Evolutionary conservation across 1,139 yeast species (phyloP), one percentile per base, ranked within the genome.

Genomic region (Taphrina communis): DNA sequence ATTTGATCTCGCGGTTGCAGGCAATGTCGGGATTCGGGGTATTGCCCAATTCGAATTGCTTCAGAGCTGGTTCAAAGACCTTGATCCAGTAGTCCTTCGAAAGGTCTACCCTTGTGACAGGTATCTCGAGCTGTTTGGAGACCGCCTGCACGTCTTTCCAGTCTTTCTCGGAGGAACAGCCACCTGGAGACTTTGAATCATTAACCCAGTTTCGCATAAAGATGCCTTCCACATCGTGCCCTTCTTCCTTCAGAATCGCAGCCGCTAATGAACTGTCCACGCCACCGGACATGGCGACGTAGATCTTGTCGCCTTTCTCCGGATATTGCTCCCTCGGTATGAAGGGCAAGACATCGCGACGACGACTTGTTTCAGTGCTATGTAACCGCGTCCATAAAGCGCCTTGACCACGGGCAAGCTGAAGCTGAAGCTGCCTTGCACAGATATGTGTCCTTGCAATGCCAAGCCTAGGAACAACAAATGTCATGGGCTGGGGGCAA

Each of bases 21-120:
- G 88, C 86, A 35, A 93, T 87, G 76, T 94, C 99, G 0, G 99
- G 99, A 74, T 95, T 95, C 0, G 99, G 99, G 0, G 99, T 94
- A 51, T 83, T 75, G 0, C 99, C 99, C 12, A 72, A 75, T 60
- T 82, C 79, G 76, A 93, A 94, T 75, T 82, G 82, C 4, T 84
- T 85, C 52, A 94, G 79, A 97, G 94, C 94, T 0, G 99, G 99
- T 74, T 85, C 88, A 77, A 94, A 94, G 3, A 94, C 99, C 68
- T 89, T 88, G 31, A 82, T 81, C 99, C 99, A 94, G 78, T 94
- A 94, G 70, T 94, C 97, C 72, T 83, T 84, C 75, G 94, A 98
- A 74, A 94, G 90, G 76, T 87, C 90, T 9, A 92, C 89, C 72
- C 95, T 79, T 69, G 87, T 88, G 73, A 94, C 85, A 0, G 89